These are phyloP conservation scores for Cladosporium cucumerinum DNA, from an alignment of 2,329 filamentous ascomycete species.

Conservation along the genomic window DNA sequence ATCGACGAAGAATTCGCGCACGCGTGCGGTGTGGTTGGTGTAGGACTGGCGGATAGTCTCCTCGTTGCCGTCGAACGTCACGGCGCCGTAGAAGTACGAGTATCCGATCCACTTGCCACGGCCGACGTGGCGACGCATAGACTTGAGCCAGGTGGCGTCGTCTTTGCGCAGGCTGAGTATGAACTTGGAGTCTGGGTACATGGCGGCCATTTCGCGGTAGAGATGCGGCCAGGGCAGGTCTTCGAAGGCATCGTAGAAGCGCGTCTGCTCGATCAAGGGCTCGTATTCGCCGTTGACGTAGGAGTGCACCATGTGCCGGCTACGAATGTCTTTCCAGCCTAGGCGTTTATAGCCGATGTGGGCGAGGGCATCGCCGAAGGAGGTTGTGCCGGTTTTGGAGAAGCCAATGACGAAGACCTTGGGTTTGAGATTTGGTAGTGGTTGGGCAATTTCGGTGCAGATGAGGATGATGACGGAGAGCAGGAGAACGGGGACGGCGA, in stretches of 20 bases:
- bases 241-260: constrained; percentile 32
- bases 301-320: constrained; percentile 31
- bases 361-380: constrained; percentile 32
- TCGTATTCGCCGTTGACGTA: constrained; percentile 26
- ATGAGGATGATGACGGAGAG: constrained; percentile 20
- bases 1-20: constrained; percentile 25
- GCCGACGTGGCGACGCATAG: constrained; percentile 29
- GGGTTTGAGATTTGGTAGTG: constrained; percentile 24
- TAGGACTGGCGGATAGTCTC: constrained; percentile 26
- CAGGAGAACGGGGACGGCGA: constrained; percentile 14
- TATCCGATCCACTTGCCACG: constrained; percentile 28
- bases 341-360: constrained; percentile 31
- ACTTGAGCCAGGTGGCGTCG: constrained; percentile 30
- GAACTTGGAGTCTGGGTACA: constrained; percentile 31
- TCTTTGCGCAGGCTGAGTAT: constrained; percentile 30
- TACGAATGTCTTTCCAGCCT: constrained; percentile 33
- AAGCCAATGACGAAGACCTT: constrained; percentile 34
- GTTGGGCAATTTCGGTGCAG: constrained; percentile 24
- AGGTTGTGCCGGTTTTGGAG: constrained; percentile 32
- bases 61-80: constrained; percentile 24
- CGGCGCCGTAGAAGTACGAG: constrained; percentile 27
- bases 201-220: constrained; percentile 29
- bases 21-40: constrained; percentile 24
- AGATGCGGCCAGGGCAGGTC: constrained; percentile 32
- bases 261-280: constrained; percentile 25